Base-by-base conservation (phyloP, 2,329 filamentous ascomycete genomes). In the Cryphonectria carpinicola region DNA sequence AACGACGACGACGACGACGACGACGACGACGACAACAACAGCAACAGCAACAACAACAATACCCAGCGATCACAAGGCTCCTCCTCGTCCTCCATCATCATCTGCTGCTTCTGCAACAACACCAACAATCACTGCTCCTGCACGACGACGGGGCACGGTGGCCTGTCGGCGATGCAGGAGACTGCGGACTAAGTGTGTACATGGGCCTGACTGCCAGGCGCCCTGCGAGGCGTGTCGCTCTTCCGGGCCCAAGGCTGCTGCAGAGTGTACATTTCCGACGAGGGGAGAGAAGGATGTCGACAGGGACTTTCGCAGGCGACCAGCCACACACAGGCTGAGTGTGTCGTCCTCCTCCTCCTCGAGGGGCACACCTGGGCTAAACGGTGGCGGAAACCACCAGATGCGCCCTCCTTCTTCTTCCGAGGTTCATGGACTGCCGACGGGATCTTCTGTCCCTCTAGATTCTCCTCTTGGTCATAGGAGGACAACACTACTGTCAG, bases 101-200 rank as follows among this genome's bases (percentile, higher is more conserved):
- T 4, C 35, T 46, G n/a, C 37, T 41, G 64, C 54, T 46, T 14
- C 67, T 67, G 64, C 39, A 39, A 10, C 37, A 54, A 60, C 54
- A 56, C 28, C 67, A 70, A 69, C 49, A 54, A 52, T 17, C 4
- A 54, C 71, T 19, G 62, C 66, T 28, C 66, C 68, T 28, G 58
- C 70, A 11, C 69, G 71, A 10, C 66, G 71, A 35, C 69, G 71
- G 35, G 71, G 71, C 62, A 72, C 71, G 17, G 71, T 72, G 22
- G 72, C 72, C 13, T 73, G 72, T 63, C 72, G 72, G 28, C 65
- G 72, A n/a, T 73, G 72, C 68, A 70, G 72, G 49, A 65, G 72
- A 56, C 61, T 73, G 52, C 70, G 72, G 67, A 73, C 72, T 28
- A 73, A 73, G 67, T 73, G 72, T 41, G 67, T 73, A 10, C 72